Base-by-base conservation (phyloP, 2,329 filamentous ascomycete genomes). In the Coniochaeta sp. region DNA sequence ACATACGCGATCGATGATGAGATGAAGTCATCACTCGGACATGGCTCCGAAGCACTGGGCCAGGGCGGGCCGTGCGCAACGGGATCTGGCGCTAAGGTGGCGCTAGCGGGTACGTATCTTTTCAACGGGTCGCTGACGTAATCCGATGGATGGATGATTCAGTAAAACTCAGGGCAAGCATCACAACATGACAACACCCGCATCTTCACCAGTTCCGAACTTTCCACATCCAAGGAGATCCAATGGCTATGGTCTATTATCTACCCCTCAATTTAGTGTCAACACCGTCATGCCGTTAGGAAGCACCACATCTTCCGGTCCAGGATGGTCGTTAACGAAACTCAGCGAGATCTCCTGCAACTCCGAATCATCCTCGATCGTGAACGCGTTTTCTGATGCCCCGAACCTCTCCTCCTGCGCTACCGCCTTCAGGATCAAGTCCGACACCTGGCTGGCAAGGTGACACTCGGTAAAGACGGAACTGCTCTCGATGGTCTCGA, bases 271-370 rank as follows among this genome's bases (percentile, higher is more conserved):
- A 33, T 55, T 61, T 52, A 61, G 45, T 20, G 56, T 54, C 54
- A 61, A 51, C 50, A 61, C 57, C 10, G 52, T 57, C 55, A 61
- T 45, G 26, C 58, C 59, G 33, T 56, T 58, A 14, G 58, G 58
- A 54, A 61, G 20, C 38, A 60, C 52, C 51, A 57, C 46, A 52
- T 57, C 55, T 12, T 56, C 56, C 3, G 53, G 53, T 1, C 50
- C 50, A 53, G 56, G 53, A 42, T 42, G 38, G 26, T 61, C 59
- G 30, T 59, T 59, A 3, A 59, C 59, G 56, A 57, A 61, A 26
- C 53, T 54, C 28, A 59, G 28, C 47, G 56, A 55, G 3, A 61
- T 59, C 51, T 60, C 59, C 52, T 56, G 38, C 47, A 56, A 38
- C 27, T 59, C 57, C 46, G 53, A 52, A 14, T 58, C 55, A 4